Evolutionary conservation across 306 rosid species (phyloP).

Genomic region (Glycine soja): DNA sequence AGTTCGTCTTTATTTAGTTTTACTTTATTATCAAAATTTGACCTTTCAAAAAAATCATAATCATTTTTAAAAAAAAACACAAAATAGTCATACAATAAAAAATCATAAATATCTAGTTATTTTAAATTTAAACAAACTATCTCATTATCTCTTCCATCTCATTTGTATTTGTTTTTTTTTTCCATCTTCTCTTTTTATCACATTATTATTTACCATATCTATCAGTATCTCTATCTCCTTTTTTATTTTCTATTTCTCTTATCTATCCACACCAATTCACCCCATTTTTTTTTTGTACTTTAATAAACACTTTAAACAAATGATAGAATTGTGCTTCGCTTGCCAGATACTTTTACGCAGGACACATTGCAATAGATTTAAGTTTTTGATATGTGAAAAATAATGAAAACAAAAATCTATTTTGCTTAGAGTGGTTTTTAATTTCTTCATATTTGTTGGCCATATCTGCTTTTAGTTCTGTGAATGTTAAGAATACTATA

Average conservation of each 20-base stretch:
- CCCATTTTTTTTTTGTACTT: background rate
- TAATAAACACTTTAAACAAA: background rate
- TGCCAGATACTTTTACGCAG: conserved; percentile 28
- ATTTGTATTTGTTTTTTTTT: background rate
- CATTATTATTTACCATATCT: too few species aligned
- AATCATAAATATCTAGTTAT: too few species aligned
- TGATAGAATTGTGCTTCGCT: conserved; percentile 9
- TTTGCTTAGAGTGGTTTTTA: background rate
- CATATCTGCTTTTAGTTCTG: conserved; percentile 35
- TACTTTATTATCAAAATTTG: background rate
- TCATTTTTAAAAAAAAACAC: background rate
- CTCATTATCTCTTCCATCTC: background rate
- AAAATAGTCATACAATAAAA: background rate
- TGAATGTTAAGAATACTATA: conserved; percentile 33
- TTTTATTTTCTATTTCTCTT: background rate
- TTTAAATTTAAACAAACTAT: too few species aligned
- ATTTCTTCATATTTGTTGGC: background rate
- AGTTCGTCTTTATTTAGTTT: background rate
- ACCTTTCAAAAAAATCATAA: background rate
- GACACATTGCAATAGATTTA: conserved; percentile 22
- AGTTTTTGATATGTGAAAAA: conserved; percentile 1
- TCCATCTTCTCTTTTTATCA: background rate
- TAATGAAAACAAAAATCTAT: too few species aligned
- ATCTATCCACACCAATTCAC: too few species aligned
- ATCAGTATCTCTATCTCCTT: too few species aligned